phyloP scores from a whole-genome alignment of 805 yeast genomes.

The Jamesozyma jinghongensis region DNA sequence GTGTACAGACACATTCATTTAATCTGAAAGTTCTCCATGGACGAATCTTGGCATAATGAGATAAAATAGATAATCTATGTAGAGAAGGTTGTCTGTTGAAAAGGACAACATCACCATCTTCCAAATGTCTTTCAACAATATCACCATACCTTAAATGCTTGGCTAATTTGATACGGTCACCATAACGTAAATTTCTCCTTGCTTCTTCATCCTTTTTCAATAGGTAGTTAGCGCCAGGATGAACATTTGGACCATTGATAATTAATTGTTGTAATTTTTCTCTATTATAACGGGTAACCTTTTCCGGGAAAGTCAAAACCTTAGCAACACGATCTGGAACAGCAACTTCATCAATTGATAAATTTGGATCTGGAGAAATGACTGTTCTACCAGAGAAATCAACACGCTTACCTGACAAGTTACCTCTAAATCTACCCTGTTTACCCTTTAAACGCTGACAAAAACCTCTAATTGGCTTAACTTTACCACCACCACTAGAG shows the following conservation, averaged over 20 bases:
- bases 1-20: constrained; percentile 98
- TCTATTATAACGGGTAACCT: constrained; percentile 79
- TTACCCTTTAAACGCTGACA: constrained; percentile 97
- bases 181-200: constrained; percentile 81
- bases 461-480: constrained; percentile 80
- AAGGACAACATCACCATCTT: constrained; percentile 92
- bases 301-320: constrained; percentile 91
- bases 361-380: constrained; percentile 96
- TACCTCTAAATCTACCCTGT: constrained; percentile 98
- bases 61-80: constrained; percentile 85
- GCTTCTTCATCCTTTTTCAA: constrained; percentile 75
- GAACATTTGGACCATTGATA: constrained; percentile 73
- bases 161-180: constrained; percentile 73
- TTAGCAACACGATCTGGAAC: constrained; percentile 97
- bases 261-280: constrained; percentile 67
- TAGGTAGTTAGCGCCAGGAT: constrained; percentile 96
- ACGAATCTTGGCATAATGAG: constrained; percentile 91
- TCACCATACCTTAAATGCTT: constrained; percentile 76
- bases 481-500: constrained; percentile 42
- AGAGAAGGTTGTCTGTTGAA: constrained; percentile 97
- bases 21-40: constrained; percentile 98
- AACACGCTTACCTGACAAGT: constrained; percentile 95
- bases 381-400: constrained; percentile 98
- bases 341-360: constrained; percentile 92
- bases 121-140: constrained; percentile 90